Conservation (phyloP, 2,329 filamentous ascomycete genomes). For the Apiospora saccharicola region DNA sequence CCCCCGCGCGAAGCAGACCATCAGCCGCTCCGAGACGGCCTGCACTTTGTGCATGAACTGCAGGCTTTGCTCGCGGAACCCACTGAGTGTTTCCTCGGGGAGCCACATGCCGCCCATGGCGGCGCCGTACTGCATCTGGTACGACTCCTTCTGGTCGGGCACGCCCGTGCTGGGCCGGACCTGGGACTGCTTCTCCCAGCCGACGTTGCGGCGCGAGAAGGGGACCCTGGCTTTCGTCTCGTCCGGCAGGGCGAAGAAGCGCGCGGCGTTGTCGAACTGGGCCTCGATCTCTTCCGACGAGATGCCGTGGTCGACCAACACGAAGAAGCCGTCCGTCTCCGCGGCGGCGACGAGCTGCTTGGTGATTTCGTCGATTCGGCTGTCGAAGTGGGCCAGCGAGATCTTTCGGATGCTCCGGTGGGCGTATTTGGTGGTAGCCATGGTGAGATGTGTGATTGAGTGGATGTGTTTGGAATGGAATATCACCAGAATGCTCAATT, state of each 20-base stretch:
- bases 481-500: background rate
- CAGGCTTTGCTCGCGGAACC: slow-evolving; percentile 54
- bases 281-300: slow-evolving; percentile 54
- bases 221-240: slow-evolving; percentile 60
- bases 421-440: slow-evolving; percentile 46
- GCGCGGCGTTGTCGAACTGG: slow-evolving; percentile 58
- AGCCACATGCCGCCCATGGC: slow-evolving; percentile 62
- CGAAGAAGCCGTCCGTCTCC: slow-evolving; percentile 68
- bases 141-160: slow-evolving; percentile 67
- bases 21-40: slow-evolving; percentile 60
- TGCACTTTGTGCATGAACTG: slow-evolving; percentile 64
- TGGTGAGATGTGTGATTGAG: background rate
- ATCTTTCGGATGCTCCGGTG: slow-evolving; percentile 57
- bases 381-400: slow-evolving; percentile 60
- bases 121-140: slow-evolving; percentile 68
- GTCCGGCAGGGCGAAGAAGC: slow-evolving; percentile 62
- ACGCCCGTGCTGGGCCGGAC: slow-evolving; percentile 65
- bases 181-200: slow-evolving; percentile 67
- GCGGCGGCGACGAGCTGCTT: slow-evolving; percentile 59
- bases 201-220: slow-evolving; percentile 62
- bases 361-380: slow-evolving; percentile 61
- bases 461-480: background rate
- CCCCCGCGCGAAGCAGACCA: slow-evolving; percentile 65
- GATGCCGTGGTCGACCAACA: slow-evolving; percentile 63
- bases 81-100: slow-evolving; percentile 52